phyloP scores from a whole-genome alignment of 345 rosid species.

The Adansonia digitata region DNA sequence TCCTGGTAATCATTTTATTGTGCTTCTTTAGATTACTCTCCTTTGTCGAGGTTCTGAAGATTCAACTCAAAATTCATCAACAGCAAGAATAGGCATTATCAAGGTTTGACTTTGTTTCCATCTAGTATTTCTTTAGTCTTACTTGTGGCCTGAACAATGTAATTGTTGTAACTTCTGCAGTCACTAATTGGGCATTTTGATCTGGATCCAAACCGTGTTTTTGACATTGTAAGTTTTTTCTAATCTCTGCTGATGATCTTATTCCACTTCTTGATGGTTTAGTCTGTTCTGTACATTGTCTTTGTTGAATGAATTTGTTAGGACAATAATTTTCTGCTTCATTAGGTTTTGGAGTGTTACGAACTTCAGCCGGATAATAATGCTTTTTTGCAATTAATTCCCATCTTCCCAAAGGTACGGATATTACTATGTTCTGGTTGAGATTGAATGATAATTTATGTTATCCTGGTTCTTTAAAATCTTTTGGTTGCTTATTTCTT shows the following conservation, averaged over 20 bases:
- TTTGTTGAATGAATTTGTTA: slow-evolving; percentile 13
- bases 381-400: slow-evolving; percentile 76
- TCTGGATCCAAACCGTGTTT: slow-evolving; percentile 98
- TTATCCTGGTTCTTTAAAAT: slow-evolving; percentile 1
- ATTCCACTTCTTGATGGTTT: slow-evolving; percentile 1
- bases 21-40: slow-evolving; percentile 66
- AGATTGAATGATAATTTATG: not conserved
- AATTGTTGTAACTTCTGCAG: slow-evolving; percentile 45
- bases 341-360: slow-evolving; percentile 90
- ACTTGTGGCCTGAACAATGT: slow-evolving; percentile 15
- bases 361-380: slow-evolving; percentile 77
- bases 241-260: not conserved
- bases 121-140: not conserved
- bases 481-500: slow-evolving; percentile 14
- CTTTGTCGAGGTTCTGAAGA: slow-evolving; percentile 76
- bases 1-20: not conserved
- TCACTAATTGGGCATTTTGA: slow-evolving; percentile 98
- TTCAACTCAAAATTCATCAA: slow-evolving; percentile 52
- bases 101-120: slow-evolving; percentile 51
- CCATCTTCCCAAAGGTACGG: slow-evolving; percentile 90
- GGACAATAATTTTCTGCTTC: slow-evolving; percentile 21
- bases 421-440: slow-evolving; percentile 1
- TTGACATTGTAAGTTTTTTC: slow-evolving; percentile 79
- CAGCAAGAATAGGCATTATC: slow-evolving; percentile 85
- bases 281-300: slow-evolving; percentile 5